Evolutionary conservation across 495 filamentous ascomycete species (phyloP).

Genomic region (Aspergillus asperescens): DNA sequence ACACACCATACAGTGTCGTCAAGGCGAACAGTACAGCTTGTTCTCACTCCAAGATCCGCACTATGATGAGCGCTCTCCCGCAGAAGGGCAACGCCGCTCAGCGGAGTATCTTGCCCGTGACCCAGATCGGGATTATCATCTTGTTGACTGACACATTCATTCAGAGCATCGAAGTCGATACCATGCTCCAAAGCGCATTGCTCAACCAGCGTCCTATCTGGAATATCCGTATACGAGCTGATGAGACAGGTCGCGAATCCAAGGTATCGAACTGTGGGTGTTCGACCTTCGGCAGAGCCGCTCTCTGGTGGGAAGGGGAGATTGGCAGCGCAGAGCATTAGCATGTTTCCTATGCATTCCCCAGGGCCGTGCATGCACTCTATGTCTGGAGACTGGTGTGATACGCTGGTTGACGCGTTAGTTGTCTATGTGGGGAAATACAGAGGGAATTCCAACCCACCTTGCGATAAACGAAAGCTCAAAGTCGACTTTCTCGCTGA

Average conservation of each 20-base stretch:
- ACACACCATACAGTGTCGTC: slow-evolving; percentile 77
- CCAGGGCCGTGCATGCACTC: slow-evolving; percentile 79
- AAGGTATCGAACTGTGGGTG: slow-evolving; percentile 77
- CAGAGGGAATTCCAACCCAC: slow-evolving; percentile 35
- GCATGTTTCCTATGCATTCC: slow-evolving; percentile 92
- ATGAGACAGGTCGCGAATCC: slow-evolving; percentile 89
- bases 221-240: slow-evolving; percentile 65
- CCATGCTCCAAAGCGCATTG: slow-evolving; percentile 86
- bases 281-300: slow-evolving; percentile 20
- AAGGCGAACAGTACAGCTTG: slow-evolving; percentile 83
- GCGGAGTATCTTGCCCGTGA: slow-evolving; percentile 30
- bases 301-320: slow-evolving; percentile 42
- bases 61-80: slow-evolving; percentile 69
- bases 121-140: slow-evolving; percentile 47
- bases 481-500: slow-evolving; percentile 83
- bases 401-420: slow-evolving; percentile 26
- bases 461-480: slow-evolving; percentile 82
- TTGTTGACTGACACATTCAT: slow-evolving; percentile 61
- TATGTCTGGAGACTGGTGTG: slow-evolving; percentile 35
- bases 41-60: slow-evolving; percentile 61
- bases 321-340: slow-evolving; percentile 82
- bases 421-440: background rate
- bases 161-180: slow-evolving; percentile 76
- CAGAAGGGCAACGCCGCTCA: slow-evolving; percentile 58
- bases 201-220: slow-evolving; percentile 65